phyloP scores from a whole-genome alignment of 305 asterid genomes.

The Nicotiana rustica region DNA sequence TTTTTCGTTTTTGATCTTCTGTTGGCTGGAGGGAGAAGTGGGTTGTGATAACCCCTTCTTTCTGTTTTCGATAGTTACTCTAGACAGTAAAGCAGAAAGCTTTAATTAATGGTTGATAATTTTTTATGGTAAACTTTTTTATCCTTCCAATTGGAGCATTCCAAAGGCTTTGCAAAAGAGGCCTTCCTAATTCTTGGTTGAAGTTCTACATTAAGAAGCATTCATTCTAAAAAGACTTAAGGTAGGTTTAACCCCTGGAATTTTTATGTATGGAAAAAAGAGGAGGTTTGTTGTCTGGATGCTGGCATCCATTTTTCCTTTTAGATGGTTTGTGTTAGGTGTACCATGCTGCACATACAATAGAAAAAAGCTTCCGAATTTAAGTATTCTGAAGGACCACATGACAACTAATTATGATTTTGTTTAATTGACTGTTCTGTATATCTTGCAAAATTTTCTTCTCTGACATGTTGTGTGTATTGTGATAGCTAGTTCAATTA shows the following conservation, averaged over 20 bases:
- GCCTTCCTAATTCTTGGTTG: constrained; percentile 3
- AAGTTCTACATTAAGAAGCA: constrained; percentile 18
- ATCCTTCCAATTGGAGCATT: background rate
- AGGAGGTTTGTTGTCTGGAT: constrained; percentile 3
- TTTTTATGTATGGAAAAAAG: constrained; percentile 19
- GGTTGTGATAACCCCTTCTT: background rate
- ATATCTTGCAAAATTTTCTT: no score
- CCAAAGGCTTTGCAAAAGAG: constrained; percentile 19
- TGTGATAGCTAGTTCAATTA: background rate
- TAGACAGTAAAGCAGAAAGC: background rate
- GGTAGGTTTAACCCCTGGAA: background rate
- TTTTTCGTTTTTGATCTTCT: background rate
- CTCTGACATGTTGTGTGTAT: background rate
- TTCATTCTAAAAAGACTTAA: background rate
- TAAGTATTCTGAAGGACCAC: background rate
- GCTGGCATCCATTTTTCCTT: constrained; percentile 26
- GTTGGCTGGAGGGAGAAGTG: constrained; percentile 31
- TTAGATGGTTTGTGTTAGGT: constrained; percentile 12
- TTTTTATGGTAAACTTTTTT: background rate
- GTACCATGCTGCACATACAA: background rate
- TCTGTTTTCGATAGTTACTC: constrained; percentile 2
- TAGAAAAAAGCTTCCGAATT: constrained; percentile 27
- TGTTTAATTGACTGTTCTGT: no score
- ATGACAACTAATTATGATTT: background rate
- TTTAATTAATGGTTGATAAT: background rate